A percentile compares a stretch with the other conserved stretches of the same genome.
Evolutionary conservation across 768 basidiomycete genomes (phyloP).

Genomic region (Dendrothele bispora): DNA sequence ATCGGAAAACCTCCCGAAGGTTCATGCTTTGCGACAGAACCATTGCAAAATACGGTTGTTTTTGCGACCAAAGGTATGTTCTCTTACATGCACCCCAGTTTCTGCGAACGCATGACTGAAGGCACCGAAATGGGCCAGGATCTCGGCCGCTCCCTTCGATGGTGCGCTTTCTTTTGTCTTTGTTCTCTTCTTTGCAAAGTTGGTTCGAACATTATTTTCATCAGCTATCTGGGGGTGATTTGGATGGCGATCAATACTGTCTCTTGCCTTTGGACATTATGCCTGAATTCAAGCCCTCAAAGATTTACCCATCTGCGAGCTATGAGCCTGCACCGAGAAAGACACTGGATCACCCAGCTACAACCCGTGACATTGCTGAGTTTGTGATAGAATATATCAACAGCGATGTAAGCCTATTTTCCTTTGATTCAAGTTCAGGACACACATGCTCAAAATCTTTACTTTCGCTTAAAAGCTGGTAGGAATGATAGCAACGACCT

Average conservation of each 20-base stretch:
- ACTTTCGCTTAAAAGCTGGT: constrained; percentile 39
- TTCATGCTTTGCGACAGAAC: constrained; percentile 51
- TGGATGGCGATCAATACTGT: constrained; percentile 65
- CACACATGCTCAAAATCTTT: constrained; percentile 5
- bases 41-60: constrained; percentile 58
- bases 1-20: constrained; percentile 55
- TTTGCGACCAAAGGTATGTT: constrained; percentile 56
- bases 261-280: constrained; percentile 40
- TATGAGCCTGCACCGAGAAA: constrained; percentile 51
- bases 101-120: constrained; percentile 17
- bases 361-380: constrained; percentile 64
- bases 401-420: constrained; percentile 47
- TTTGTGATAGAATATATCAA: constrained; percentile 71
- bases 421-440: background rate
- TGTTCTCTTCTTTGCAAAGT: no score
- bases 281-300: constrained; percentile 33
- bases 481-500: constrained; percentile 60
- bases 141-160: no score
- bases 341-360: constrained; percentile 44
- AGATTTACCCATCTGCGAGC: constrained; percentile 35
- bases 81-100: background rate
- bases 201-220: no score
- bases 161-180: constrained; percentile 57
- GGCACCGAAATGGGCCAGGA: constrained; percentile 32
- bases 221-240: constrained; percentile 69